Evolutionary conservation across 169 alveolate species (phyloP), one percentile per base, ranked within the genome.

Genomic region (Besnoitia besnoiti): DNA sequence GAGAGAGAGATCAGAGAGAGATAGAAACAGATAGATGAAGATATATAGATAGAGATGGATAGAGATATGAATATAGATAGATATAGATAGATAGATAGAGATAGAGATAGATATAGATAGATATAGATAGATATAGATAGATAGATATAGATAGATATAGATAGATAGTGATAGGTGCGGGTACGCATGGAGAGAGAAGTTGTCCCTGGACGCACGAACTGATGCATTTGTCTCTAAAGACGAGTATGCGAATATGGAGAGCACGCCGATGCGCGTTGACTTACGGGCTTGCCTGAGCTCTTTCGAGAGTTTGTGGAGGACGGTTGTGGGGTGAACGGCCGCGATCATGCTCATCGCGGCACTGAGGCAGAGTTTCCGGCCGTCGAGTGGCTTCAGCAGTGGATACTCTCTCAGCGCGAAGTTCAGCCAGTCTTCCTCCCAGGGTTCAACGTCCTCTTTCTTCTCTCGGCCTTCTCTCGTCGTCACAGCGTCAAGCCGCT

Each of bases 381-480:
- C 82, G 21, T 73, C 82, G 27, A 73, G 40, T 12, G 82, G 82
- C 21, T 73, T 73, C 47, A 73, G 82, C 39, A 73, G 82, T 27
- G 82, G 82, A n/a, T 35, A 73, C n/a, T 73, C 82, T 1, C 82
- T 1, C 47, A 73, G 46, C 14, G 82, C 44, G 82, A 73, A 73
- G 46, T 27, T 37, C 3, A 73, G 16, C 82, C 44, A 73, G 12
- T 73, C 82, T 19, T 16, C n/a, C 82, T 73, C 82, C 82, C 82
- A 73, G 3, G 44, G 47, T 19, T 39, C 39, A 35, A 73, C 82
- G n/a, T 3, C 3, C 24, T 55, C 67, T 55, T 55, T n/a, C 67
- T 55, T 55, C 30, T n/a, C 30, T 55, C 67, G n/a, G 12, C n/a
- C 67, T n/a, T 55, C 67, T 3, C 24, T n/a, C 67, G 5, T 5